Conservation (phyloP, 2,329 filamentous ascomycete genomes). For the Fusarium sambucinum region DNA sequence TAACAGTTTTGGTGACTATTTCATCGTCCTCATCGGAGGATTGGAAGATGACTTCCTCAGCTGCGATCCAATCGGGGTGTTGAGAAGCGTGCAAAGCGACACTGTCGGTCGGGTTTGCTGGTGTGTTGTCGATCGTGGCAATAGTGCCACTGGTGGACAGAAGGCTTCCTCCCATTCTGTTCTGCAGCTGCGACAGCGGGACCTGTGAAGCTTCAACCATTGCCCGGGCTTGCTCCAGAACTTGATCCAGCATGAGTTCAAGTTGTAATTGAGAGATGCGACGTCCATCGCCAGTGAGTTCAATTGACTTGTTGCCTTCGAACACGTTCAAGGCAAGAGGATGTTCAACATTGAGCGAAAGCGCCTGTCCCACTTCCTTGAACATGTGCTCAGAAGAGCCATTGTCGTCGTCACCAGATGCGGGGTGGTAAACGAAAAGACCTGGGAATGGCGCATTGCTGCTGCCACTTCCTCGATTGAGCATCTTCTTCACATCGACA, state of each 20-base stretch:
- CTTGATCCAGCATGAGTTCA: conserved; percentile 13
- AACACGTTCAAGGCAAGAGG: conserved; percentile 25
- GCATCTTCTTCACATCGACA: conserved; percentile 27
- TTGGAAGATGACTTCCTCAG: conserved; percentile 14
- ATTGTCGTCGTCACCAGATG: not conserved
- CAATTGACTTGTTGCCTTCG: not conserved
- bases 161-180: not conserved
- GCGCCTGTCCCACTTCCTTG: conserved; percentile 14
- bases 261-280: conserved; percentile 22
- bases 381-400: not conserved
- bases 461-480: not conserved
- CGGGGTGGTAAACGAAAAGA: conserved; percentile 29
- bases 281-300: conserved; percentile 30
- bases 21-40: not conserved
- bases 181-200: conserved; percentile 4
- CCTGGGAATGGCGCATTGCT: conserved; percentile 18
- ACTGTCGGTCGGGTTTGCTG: not conserved
- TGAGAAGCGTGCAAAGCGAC: not conserved
- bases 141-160: not conserved
- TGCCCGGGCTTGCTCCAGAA: conserved; percentile 7
- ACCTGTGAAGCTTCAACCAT: not conserved
- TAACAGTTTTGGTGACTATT: conserved; percentile 7
- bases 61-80: conserved; percentile 25
- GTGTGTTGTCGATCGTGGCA: fast-evolving
- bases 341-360: conserved; percentile 33